Evolutionary conservation across 768 basidiomycete species (phyloP).

Genomic region (Calvatia gigantea): DNA sequence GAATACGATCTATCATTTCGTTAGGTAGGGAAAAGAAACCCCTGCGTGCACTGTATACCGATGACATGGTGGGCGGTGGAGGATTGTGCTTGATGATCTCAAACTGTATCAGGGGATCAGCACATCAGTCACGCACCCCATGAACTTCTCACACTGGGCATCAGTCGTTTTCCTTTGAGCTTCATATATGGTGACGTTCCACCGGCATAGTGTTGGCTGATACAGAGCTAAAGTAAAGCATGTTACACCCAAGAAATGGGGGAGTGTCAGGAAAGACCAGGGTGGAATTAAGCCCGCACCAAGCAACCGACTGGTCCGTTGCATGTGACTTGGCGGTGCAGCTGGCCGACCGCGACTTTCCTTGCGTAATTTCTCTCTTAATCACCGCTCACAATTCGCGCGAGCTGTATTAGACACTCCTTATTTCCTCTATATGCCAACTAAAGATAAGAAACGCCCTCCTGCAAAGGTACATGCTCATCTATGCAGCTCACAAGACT

Average conservation of each 20-base stretch:
- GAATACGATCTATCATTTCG: conserved; percentile 17
- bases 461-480: conserved; percentile 1
- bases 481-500: background rate
- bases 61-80: conserved; percentile 2
- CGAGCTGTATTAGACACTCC: background rate
- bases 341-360: conserved; percentile 3
- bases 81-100: background rate
- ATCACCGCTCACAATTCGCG: background rate
- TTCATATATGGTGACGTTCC: background rate
- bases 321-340: conserved; percentile 8
- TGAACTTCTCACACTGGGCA: background rate
- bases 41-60: background rate
- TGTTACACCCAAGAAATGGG: background rate
- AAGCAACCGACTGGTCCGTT: background rate
- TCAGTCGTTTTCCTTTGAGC: background rate
- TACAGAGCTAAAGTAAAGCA: background rate
- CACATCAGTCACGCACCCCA: conserved; percentile 2
- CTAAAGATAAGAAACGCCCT: background rate
- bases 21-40: conserved; percentile 13
- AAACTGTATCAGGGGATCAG: background rate
- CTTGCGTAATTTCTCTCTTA: background rate
- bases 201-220: background rate
- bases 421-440: conserved; percentile 6
- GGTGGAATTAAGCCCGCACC: background rate
- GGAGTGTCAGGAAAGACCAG: background rate